These are phyloP conservation scores for Trifolium subterraneum DNA, from an alignment of 306 rosid genomes.

Conservation along the genomic window DNA sequence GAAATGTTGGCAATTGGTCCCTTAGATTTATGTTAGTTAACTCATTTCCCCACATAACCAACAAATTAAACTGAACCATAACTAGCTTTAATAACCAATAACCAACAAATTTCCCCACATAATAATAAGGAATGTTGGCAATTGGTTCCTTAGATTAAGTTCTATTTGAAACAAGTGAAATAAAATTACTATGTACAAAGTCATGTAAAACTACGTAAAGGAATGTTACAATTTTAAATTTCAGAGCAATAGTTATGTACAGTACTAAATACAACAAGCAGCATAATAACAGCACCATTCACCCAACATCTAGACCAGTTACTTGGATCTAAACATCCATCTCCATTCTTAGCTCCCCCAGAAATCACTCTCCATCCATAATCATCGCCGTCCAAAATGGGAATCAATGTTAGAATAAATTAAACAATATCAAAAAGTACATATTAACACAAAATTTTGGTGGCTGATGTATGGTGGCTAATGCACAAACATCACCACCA, in stretches of 20 bases:
- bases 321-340: slow-evolving; percentile 9
- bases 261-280: slow-evolving; percentile 41
- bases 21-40: no score
- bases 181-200: slow-evolving; percentile 28
- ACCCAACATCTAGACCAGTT: background rate
- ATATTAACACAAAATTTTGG: slow-evolving; percentile 43
- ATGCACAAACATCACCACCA: slow-evolving; percentile 45
- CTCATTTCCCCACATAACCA: no score
- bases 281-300: slow-evolving; percentile 26
- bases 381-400: slow-evolving; percentile 17
- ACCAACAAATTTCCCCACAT: no score
- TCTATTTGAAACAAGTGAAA: background rate
- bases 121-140: no score
- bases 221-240: slow-evolving; percentile 4
- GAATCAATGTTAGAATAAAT: background rate
- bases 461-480: slow-evolving; percentile 38
- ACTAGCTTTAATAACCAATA: no score
- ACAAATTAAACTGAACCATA: no score
- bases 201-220: background rate
- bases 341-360: slow-evolving; percentile 10
- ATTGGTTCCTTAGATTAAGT: no score
- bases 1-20: no score
- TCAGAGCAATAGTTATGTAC: slow-evolving; percentile 36
- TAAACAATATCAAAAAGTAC: slow-evolving; percentile 32
- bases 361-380: slow-evolving; percentile 18